A percentile compares a stretch with the other conserved stretches of the same genome.
Conservation (phyloP, 2,329 filamentous ascomycete species). For the Trichoderma simmonsii region DNA sequence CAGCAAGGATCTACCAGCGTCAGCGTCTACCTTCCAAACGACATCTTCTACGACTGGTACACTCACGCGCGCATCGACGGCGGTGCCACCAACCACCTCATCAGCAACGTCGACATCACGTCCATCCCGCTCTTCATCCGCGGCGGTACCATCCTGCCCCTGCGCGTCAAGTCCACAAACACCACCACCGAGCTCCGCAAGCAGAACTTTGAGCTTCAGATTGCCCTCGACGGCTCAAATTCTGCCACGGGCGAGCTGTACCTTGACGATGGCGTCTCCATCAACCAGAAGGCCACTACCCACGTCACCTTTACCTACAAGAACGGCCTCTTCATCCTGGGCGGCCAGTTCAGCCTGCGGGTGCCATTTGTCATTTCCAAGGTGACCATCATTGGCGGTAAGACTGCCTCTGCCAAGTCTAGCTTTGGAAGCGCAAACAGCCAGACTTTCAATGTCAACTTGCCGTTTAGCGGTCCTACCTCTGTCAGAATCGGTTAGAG, state of each 20-base stretch:
- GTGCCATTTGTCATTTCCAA: constrained; percentile 43
- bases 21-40: constrained; percentile 46
- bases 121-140: constrained; percentile 65
- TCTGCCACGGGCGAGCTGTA: constrained; percentile 67
- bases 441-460: constrained; percentile 24
- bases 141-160: constrained; percentile 62
- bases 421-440: constrained; percentile 17
- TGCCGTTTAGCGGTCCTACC: constrained; percentile 24
- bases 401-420: neutral
- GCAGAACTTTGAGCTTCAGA: constrained; percentile 66
- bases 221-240: constrained; percentile 62
- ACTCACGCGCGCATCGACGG: constrained; percentile 45
- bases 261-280: constrained; percentile 70
- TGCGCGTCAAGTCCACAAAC: constrained; percentile 54
- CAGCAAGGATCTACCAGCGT: constrained; percentile 44
- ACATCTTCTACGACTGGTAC: constrained; percentile 53
- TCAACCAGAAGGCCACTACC: constrained; percentile 56
- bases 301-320: constrained; percentile 58
- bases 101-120: constrained; percentile 38
- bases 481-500: constrained; percentile 17
- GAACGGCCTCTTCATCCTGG: constrained; percentile 47
- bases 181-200: constrained; percentile 63
- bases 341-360: constrained; percentile 53
- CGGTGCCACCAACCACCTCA: constrained; percentile 35
- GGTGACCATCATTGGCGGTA: constrained; percentile 48